Conservation (phyloP, 129 eudicot species). For the Artemisia tridentata region DNA sequence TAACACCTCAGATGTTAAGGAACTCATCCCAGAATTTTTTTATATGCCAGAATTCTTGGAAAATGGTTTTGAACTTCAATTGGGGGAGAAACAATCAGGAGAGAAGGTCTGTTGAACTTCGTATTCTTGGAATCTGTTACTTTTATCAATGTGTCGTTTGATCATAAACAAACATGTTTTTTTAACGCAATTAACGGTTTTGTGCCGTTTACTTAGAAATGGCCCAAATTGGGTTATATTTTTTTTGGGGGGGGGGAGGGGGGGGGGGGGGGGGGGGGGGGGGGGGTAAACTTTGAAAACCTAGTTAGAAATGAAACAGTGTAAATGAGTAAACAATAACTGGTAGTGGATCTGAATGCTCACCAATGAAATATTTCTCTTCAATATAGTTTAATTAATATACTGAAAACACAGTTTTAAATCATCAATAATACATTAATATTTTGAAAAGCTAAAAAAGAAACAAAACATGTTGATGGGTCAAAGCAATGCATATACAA, state of each 20-base stretch:
- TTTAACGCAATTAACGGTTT: neutral
- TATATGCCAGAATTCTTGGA: conserved; percentile 95
- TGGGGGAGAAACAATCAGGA: conserved; percentile 98
- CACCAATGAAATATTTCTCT: conserved; percentile 1
- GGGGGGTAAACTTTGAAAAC: neutral
- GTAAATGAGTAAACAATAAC: neutral
- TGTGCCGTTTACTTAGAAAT: neutral
- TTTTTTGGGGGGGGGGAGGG: too few species aligned
- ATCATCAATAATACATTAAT: neutral
- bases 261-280: too few species aligned
- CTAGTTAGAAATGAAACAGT: neutral
- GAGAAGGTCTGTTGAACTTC: conserved; percentile 64
- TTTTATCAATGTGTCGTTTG: neutral
- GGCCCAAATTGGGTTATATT: neutral
- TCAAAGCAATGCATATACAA: neutral
- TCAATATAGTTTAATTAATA: neutral
- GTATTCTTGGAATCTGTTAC: neutral
- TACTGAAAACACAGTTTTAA: neutral
- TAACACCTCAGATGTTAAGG: conserved; percentile 98
- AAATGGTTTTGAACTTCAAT: conserved; percentile 76
- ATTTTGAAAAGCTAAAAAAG: neutral
- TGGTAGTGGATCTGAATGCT: neutral
- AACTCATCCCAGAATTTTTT: conserved; percentile 90
- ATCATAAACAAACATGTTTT: neutral
- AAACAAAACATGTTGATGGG: neutral